These are phyloP conservation scores for Picea engelmannii DNA, from an alignment of 83 land plant species.

Conservation along the genomic window DNA sequence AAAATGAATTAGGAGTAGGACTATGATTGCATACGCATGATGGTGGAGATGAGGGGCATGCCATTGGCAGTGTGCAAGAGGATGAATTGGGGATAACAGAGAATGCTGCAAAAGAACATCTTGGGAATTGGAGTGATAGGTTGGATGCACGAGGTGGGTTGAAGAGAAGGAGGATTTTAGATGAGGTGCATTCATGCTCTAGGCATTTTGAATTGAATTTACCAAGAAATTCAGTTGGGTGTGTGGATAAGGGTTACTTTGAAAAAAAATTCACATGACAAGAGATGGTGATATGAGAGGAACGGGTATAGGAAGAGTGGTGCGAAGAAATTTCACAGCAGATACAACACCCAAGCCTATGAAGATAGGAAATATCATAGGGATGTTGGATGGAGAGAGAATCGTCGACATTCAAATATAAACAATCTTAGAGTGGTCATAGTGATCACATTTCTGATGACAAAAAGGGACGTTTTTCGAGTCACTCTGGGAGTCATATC, in stretches of 20 bases:
- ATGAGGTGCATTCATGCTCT: conserved; percentile 24
- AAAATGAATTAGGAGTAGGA: conserved; percentile 21
- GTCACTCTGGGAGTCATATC: too few species aligned
- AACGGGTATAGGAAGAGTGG: conserved; percentile 21
- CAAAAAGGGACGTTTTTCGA: too few species aligned
- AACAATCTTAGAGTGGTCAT: too few species aligned
- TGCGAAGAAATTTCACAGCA: conserved; percentile 26
- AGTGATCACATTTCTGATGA: too few species aligned
- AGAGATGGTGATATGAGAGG: conserved; percentile 19
- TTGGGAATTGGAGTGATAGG: neutral
- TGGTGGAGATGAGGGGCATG: neutral
- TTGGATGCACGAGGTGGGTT: neutral
- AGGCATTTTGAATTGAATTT: conserved; percentile 34
- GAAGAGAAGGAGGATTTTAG: conserved; percentile 18
- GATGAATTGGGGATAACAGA: neutral
- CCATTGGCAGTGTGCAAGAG: neutral
- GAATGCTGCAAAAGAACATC: neutral
- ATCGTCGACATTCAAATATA: neutral
- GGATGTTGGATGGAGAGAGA: conserved; percentile 13
- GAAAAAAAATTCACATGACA: conserved; percentile 39
- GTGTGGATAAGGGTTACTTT: conserved; percentile 16
- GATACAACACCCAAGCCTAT: conserved; percentile 17
- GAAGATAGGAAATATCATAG: conserved; percentile 33
- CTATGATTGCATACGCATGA: conserved; percentile 7
- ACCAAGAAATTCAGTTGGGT: conserved; percentile 32